Base-by-base conservation (phyloP, 306 rosid genomes). In the Citrullus mucosospermus region DNA sequence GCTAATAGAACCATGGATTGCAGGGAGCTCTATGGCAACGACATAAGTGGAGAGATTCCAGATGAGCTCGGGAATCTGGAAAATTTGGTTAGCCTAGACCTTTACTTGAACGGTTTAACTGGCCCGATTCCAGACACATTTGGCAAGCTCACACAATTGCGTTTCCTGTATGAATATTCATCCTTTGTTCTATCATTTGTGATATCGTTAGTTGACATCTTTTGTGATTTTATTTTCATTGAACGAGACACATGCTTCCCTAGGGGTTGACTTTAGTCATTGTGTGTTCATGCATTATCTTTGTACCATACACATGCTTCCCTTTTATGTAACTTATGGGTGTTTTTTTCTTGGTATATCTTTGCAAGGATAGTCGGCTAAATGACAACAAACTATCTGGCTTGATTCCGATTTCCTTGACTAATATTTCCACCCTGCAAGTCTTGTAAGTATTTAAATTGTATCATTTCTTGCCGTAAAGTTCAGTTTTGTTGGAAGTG, bases 71-170 rank as follows among this genome's bases (percentile, higher is more conserved):
- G 81, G 15, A 78, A 67, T 67, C 66, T 78, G 36, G 73, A 56
- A 67, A 57, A 78, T 36, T 67, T 78, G 76, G 76, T 78, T 76
- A 78, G 81, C 76, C 58, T 78, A 70, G 81, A 78, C 72, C 81
- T 78, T 66, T 78, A 78, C 81, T 65, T 78, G 81, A 78, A 78
- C 56, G 72, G 67, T 67, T 78, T 78, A 78, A 51, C 66, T 22
- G 81, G 81, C 54, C 65, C 76, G 30, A 78, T 78, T 67, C 81
- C 81, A 53, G 76, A 28, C 38, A 67, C 76, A 4, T 78, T 78
- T 60, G 81, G 81, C 38, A 78, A 78, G 39, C 81, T 78, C 81
- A 51, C 75, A 36, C 73, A 78, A 78, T 32, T 78, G 81, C 81
- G 81, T 67, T 78, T 78, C 76, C 81, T 78, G 81, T 78, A 78